Evolutionary conservation across 345 rosid genomes (phyloP).

Genomic region (Rubroshorea leprosula): DNA sequence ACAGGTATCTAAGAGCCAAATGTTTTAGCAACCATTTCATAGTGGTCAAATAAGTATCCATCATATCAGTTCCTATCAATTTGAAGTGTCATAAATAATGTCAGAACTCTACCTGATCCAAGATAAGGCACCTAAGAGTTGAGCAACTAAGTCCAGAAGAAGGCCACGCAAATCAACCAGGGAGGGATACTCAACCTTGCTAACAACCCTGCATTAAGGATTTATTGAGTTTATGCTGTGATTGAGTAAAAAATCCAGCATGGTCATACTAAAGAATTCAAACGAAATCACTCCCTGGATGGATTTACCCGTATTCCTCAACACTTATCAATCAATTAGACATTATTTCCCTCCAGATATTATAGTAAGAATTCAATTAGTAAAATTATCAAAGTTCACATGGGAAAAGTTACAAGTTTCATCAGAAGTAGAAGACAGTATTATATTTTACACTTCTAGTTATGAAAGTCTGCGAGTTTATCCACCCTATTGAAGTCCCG

Average conservation of each 20-base stretch:
- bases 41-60: conserved; percentile 3
- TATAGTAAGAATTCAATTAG: too few relatives aligned
- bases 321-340: too few relatives aligned
- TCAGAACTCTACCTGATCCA: conserved; percentile 65
- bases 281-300: too few relatives aligned
- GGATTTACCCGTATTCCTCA: too few relatives aligned
- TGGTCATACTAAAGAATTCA: too few relatives aligned
- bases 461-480: conserved; percentile 6
- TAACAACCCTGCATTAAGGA: conserved; percentile 70
- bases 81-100: conserved; percentile 10
- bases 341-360: too few relatives aligned
- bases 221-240: conserved; percentile 21
- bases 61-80: neutral
- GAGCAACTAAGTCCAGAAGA: conserved; percentile 93
- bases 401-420: too few relatives aligned
- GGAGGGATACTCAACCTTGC: conserved; percentile 97
- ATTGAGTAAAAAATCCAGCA: too few relatives aligned
- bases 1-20: too few relatives aligned
- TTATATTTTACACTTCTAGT: neutral
- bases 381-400: too few relatives aligned
- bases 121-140: conserved; percentile 94
- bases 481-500: conserved; percentile 7
- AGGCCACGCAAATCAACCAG: conserved; percentile 96
- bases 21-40: neutral
- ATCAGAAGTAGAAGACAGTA: too few relatives aligned